Conservation (phyloP, 768 basidiomycete species). For the Leccinum imitatum region DNA sequence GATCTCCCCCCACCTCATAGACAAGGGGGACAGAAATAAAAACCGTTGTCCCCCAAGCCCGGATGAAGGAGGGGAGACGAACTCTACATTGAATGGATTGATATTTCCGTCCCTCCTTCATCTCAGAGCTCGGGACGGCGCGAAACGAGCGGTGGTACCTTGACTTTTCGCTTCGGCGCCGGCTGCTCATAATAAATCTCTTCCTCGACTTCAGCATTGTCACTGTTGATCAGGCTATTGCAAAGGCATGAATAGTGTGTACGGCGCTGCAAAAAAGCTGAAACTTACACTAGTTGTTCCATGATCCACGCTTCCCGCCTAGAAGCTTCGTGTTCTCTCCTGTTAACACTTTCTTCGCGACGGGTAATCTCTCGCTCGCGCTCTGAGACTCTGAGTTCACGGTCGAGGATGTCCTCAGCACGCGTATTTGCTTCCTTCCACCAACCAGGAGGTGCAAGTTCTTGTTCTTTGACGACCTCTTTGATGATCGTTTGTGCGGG, state of each 20-base stretch:
- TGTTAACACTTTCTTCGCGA: constrained; percentile 82
- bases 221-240: constrained; percentile 67
- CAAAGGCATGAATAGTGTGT: constrained; percentile 7
- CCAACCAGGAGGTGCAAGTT: constrained; percentile 80
- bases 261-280: background rate
- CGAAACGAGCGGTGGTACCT: constrained; percentile 83
- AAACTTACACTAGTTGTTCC: constrained; percentile 83
- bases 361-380: constrained; percentile 84
- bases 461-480: constrained; percentile 82
- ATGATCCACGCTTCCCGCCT: constrained; percentile 90
- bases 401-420: constrained; percentile 78
- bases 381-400: constrained; percentile 82
- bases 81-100: constrained; percentile 53
- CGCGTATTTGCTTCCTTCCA: constrained; percentile 64
- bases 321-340: constrained; percentile 82
- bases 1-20: constrained; percentile 40
- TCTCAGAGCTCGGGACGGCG: constrained; percentile 94
- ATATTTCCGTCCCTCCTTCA: constrained; percentile 66
- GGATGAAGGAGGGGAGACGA: constrained; percentile 85
- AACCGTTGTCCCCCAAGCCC: constrained; percentile 88
- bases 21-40: constrained; percentile 72
- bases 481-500: constrained; percentile 82
- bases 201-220: constrained; percentile 68
- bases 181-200: constrained; percentile 78
- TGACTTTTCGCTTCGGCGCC: constrained; percentile 72